Conservation (phyloP, 2,329 filamentous ascomycete genomes). For the Penicillium sp. region DNA sequence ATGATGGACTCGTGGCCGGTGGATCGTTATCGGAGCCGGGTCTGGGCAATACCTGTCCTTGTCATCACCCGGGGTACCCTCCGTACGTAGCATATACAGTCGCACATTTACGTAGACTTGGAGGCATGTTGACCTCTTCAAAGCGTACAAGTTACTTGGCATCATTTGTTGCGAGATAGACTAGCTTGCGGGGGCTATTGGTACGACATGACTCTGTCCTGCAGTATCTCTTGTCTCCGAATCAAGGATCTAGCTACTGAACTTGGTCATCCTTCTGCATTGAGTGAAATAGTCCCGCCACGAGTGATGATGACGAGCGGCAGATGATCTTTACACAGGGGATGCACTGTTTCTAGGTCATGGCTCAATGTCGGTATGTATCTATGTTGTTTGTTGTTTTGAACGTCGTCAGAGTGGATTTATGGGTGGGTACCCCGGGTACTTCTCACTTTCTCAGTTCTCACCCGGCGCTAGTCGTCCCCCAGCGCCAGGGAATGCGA, state of each 20-base stretch:
- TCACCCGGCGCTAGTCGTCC: not conserved
- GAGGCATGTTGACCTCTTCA: not conserved
- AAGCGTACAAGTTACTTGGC: not conserved
- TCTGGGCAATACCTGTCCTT: not conserved
- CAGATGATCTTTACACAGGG: not conserved
- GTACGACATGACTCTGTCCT: not conserved
- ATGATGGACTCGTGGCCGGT: not conserved
- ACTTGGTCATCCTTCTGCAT: constrained; percentile 19
- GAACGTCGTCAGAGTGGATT: not conserved
- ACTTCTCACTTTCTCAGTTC: not conserved
- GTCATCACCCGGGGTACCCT: not conserved
- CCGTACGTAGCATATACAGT: not conserved
- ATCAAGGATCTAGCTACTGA: not conserved
- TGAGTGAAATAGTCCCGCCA: constrained; percentile 21
- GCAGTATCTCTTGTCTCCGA: not conserved
- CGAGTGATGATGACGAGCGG: not conserved
- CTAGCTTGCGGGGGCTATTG: not conserved
- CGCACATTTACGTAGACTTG: not conserved
- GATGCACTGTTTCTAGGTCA: too few relatives aligned
- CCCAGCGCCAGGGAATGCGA: not conserved
- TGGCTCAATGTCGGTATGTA: not conserved
- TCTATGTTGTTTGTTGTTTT: not conserved
- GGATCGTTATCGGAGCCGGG: not conserved
- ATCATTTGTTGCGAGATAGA: not conserved
- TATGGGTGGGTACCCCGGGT: not conserved